Evolutionary conservation across 495 filamentous ascomycete species (phyloP).

Genomic region (Usnea hakonensis): DNA sequence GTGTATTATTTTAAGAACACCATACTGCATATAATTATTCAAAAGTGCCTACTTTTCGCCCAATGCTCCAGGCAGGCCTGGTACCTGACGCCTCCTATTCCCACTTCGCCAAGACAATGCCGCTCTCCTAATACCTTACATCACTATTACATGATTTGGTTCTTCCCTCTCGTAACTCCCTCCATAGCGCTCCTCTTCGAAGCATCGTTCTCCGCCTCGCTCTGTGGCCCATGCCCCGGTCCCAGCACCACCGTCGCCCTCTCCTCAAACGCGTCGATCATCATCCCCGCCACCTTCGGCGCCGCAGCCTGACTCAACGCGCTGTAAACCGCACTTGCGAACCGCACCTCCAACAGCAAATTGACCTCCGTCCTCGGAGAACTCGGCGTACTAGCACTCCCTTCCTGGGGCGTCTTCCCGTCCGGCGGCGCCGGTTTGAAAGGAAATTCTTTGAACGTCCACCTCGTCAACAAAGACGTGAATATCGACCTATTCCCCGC

Average conservation of each 20-base stretch:
- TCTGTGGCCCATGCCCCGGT: slow-evolving; percentile 10
- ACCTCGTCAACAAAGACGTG: slow-evolving; percentile 66
- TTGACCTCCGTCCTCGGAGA: slow-evolving; percentile 55
- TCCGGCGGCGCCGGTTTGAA: slow-evolving; percentile 29
- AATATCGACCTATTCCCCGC: slow-evolving; percentile 49
- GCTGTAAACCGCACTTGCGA: slow-evolving; percentile 76
- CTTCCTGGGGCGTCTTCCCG: slow-evolving; percentile 24
- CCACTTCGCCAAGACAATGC: not conserved
- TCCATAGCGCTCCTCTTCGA: slow-evolving; percentile 13
- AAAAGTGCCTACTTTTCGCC: not conserved
- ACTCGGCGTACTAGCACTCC: slow-evolving; percentile 24
- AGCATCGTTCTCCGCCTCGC: slow-evolving; percentile 8
- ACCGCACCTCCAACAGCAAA: slow-evolving; percentile 69
- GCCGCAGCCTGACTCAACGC: slow-evolving; percentile 70
- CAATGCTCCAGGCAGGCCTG: not conserved
- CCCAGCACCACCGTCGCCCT: slow-evolving; percentile 33
- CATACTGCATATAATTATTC: not conserved
- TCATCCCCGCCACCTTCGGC: slow-evolving; percentile 72
- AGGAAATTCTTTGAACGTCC: slow-evolving; percentile 53
- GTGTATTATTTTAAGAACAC: not conserved
- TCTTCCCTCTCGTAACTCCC: not conserved
- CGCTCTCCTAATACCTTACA: not conserved
- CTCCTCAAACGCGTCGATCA: slow-evolving; percentile 92
- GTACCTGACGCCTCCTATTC: not conserved
- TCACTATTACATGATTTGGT: not conserved